These are phyloP conservation scores for Aspergillus baeticus DNA, from an alignment of 495 filamentous ascomycete species.

Conservation along the genomic window DNA sequence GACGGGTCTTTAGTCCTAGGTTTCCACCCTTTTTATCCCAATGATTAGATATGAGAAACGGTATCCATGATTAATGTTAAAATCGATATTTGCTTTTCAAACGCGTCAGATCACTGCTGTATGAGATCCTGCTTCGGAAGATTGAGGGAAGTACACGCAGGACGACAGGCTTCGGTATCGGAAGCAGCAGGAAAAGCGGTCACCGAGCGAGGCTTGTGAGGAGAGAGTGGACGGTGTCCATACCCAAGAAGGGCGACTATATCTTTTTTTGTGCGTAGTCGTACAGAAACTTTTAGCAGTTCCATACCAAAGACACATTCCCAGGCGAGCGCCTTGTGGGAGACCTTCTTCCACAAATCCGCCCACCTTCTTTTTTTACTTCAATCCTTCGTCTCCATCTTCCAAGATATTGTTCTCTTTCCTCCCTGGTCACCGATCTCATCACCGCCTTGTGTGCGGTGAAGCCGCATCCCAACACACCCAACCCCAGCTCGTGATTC, in stretches of 20 bases:
- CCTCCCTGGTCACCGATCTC: slow-evolving; percentile 25
- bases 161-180: background rate
- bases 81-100: background rate
- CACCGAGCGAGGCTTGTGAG: background rate
- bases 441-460: slow-evolving; percentile 51
- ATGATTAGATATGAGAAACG: background rate
- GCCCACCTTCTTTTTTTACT: slow-evolving; percentile 7
- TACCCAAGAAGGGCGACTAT: background rate
- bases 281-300: slow-evolving; percentile 6
- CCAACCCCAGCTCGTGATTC: slow-evolving; percentile 23
- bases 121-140: background rate
- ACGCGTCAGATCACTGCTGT: background rate
- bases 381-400: background rate
- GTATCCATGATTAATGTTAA: background rate
- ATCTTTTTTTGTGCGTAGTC: slow-evolving; percentile 2
- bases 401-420: slow-evolving; percentile 2
- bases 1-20: background rate
- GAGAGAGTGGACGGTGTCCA: background rate
- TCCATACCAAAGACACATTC: slow-evolving; percentile 6
- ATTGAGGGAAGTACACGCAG: background rate
- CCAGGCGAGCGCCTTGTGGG: background rate
- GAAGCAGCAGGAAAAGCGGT: slow-evolving; percentile 1
- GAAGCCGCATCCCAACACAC: slow-evolving; percentile 26
- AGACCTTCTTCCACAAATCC: background rate
- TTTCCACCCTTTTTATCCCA: background rate